These are phyloP conservation scores for Citrus australasica DNA, from an alignment of 345 rosid genomes.

Conservation along the genomic window DNA sequence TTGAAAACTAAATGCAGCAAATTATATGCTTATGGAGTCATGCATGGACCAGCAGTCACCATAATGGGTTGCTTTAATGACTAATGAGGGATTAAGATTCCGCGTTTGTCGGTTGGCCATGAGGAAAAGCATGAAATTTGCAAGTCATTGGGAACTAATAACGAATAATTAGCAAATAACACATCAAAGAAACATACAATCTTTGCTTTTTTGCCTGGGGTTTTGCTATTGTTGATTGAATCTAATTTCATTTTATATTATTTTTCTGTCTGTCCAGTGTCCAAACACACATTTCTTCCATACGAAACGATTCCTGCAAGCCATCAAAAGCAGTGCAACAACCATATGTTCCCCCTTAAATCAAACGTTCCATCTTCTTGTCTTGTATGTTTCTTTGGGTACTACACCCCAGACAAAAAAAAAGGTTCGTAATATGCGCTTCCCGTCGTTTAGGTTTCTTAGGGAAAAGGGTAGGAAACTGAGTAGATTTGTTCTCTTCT, in stretches of 20 bases:
- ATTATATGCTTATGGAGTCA: background rate
- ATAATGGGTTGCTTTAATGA: background rate
- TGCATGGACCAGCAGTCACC: too few species aligned
- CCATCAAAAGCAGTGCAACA: slow-evolving; percentile 16
- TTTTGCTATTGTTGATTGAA: slow-evolving; percentile 16
- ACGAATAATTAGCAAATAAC: background rate
- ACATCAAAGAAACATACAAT: slow-evolving; percentile 8
- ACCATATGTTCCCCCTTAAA: background rate
- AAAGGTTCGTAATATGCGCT: too few species aligned
- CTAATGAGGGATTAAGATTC: slow-evolving; percentile 3
- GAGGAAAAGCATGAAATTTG: slow-evolving; percentile 1
- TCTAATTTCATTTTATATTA: background rate
- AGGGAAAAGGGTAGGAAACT: too few species aligned
- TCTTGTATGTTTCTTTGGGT: background rate
- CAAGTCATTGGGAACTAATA: background rate
- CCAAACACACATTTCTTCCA: background rate
- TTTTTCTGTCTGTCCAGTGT: background rate
- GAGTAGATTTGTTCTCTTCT: background rate
- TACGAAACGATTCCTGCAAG: slow-evolving; percentile 2
- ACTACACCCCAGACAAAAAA: background rate
- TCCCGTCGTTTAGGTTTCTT: too few species aligned
- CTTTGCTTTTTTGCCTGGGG: slow-evolving; percentile 9
- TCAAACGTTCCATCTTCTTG: background rate
- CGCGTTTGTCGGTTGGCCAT: slow-evolving; percentile 15
- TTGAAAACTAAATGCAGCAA: background rate